phyloP scores from a whole-genome alignment of 2,329 filamentous ascomycete genomes.

The Trichoderma semiorbis region DNA sequence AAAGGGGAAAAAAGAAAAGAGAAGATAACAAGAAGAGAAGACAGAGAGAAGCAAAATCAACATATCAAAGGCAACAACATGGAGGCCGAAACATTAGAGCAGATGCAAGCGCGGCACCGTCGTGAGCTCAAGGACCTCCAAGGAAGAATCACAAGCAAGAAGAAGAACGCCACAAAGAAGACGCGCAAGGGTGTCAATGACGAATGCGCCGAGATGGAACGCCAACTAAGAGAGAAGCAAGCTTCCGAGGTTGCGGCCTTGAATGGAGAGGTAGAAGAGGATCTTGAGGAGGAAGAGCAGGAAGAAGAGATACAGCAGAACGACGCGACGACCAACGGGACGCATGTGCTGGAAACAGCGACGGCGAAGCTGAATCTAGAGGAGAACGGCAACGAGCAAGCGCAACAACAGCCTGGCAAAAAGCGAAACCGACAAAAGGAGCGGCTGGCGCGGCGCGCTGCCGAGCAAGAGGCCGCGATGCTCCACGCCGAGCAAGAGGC shows the following conservation, averaged over 20 bases:
- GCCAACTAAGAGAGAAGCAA: slow-evolving; percentile 63
- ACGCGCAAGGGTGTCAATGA: slow-evolving; percentile 71
- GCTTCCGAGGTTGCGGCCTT: slow-evolving; percentile 53
- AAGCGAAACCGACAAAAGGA: slow-evolving; percentile 92
- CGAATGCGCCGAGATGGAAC: slow-evolving; percentile 70
- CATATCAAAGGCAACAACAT: slow-evolving; percentile 19
- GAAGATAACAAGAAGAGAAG: not conserved
- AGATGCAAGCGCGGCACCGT: slow-evolving; percentile 74
- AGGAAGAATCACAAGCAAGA: slow-evolving; percentile 84
- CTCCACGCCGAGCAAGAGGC: slow-evolving; percentile 73
- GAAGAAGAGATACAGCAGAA: slow-evolving; percentile 9
- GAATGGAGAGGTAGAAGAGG: slow-evolving; percentile 25
- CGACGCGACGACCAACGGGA: not conserved
- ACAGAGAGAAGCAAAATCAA: not conserved
- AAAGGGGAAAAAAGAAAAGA: not conserved
- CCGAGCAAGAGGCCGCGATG: slow-evolving; percentile 71
- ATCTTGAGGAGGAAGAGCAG: not conserved
- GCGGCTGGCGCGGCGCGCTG: slow-evolving; percentile 80
- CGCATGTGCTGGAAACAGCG: slow-evolving; percentile 19
- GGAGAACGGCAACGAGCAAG: slow-evolving; percentile 16
- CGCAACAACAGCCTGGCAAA: slow-evolving; percentile 39
- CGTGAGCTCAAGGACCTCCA: slow-evolving; percentile 88
- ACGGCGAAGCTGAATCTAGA: slow-evolving; percentile 25
- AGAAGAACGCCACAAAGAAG: slow-evolving; percentile 93
- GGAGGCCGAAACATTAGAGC: slow-evolving; percentile 61